Base-by-base conservation (phyloP, 805 yeast species). In the Candida pini region DNA sequence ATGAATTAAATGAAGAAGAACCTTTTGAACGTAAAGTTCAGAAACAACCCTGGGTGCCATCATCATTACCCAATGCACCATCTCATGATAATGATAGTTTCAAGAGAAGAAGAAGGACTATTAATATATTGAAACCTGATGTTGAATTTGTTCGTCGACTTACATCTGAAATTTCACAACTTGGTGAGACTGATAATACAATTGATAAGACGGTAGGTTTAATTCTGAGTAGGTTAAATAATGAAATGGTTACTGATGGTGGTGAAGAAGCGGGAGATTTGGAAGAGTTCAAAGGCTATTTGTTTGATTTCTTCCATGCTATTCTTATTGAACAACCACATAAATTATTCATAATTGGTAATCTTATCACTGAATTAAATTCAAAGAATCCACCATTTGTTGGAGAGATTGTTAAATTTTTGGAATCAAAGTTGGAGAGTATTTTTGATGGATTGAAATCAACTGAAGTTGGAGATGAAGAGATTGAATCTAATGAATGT, bases 311-410 rank as follows among this genome's bases (percentile, higher is more conserved):
- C 2, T 52, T 88, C 18, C 70, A 71, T 35, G 85, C 95, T 2
- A 71, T 84, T 28, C 68, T 81, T 9, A 60, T 73, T 19, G 97
- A 92, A 58, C 96, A 90, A 58, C 97, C 99, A 0, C 95, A 89
- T 43, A 92, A 89, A 55, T 73, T 81, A 39, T 76, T 80, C 10
- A 72, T 79, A n/a, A 58, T 90, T 38, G 72, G 87, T 18, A 76
- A 79, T 7, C 65, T 87, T 44, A 62, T 88, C 5, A 70, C 80
- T 49, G 64, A 78, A 16, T 77, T 85, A 30, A 80, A 82, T 59
- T 66, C 81, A 17, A 70, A 71, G 39, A 77, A 76, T 56, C 70
- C 73, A 23, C 63, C 72, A 25, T 78, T 85, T 28, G 90, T 94
- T 33, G 74, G 76, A 45, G 72, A 73, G 32, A 72, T 85, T 9